These are phyloP conservation scores for Ambispora gerdemannii DNA, from an alignment of 192 early-diverging fungal genomes.

Conservation along the genomic window DNA sequence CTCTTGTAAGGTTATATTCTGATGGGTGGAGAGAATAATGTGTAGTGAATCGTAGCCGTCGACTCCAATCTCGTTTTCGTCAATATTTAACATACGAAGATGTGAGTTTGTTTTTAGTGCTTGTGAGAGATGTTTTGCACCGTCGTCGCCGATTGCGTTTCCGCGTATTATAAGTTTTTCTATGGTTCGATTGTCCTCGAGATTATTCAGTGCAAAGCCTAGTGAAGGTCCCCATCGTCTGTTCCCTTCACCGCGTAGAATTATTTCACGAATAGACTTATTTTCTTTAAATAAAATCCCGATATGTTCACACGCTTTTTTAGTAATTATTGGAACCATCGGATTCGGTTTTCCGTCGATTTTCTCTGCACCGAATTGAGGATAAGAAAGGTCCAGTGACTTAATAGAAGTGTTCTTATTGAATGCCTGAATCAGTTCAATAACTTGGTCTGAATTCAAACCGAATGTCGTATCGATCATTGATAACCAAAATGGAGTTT, in stretches of 20 bases:
- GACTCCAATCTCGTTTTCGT: slow-evolving; percentile 25
- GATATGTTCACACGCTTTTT: slow-evolving; percentile 3
- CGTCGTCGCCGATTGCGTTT: slow-evolving; percentile 1
- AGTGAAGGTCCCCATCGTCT: slow-evolving; percentile 2
- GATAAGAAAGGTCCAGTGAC: slow-evolving; percentile 12
- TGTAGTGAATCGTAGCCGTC: neutral
- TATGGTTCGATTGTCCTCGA: neutral
- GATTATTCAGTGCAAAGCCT: neutral
- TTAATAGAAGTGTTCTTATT: neutral
- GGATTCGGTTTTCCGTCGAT: neutral
- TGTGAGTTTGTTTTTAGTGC: neutral
- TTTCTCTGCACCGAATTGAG: neutral
- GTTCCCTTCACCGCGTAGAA: neutral
- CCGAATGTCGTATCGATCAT: slow-evolving; percentile 1
- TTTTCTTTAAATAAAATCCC: slow-evolving; percentile 3
- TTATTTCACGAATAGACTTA: neutral
- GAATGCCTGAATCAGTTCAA: slow-evolving; percentile 1
- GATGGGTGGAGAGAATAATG: neutral
- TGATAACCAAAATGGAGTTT: slow-evolving; percentile 19
- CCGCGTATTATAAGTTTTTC: slow-evolving; percentile 14
- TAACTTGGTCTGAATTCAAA: neutral
- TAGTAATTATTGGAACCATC: neutral
- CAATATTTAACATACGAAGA: neutral
- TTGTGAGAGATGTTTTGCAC: neutral
- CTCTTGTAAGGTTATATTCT: neutral